Conservation (phyloP, 2,329 filamentous ascomycete species). For the Periconia sp. region DNA sequence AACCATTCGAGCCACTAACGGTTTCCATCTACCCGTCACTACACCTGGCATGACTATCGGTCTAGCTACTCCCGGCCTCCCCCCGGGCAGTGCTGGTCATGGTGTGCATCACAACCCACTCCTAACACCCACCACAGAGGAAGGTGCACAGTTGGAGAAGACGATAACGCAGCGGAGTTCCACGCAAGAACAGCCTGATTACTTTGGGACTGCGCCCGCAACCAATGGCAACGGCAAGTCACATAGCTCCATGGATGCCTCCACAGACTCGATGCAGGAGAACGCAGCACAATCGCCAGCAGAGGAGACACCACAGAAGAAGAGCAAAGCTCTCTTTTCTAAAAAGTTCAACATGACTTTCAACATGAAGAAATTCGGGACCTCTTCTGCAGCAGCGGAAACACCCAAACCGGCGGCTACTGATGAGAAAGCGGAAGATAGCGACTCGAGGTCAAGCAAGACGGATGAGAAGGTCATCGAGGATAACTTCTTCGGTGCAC, state of each 20-base stretch:
- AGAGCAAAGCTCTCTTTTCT: conserved; percentile 70
- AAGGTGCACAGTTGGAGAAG: conserved; percentile 59
- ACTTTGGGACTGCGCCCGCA: conserved; percentile 69
- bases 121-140: conserved; percentile 49
- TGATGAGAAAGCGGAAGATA: conserved; percentile 74
- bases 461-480: conserved; percentile 74
- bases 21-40: conserved; percentile 63
- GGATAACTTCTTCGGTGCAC: conserved; percentile 73
- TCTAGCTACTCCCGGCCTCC: conserved; percentile 68
- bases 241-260: conserved; percentile 29
- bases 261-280: conserved; percentile 36
- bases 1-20: conserved; percentile 64
- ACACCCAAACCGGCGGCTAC: conserved; percentile 72
- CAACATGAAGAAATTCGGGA: conserved; percentile 81
- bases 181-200: conserved; percentile 68
- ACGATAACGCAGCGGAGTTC: conserved; percentile 61
- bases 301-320: conserved; percentile 54
- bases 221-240: conserved; percentile 34
- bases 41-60: conserved; percentile 83
- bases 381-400: conserved; percentile 67
- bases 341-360: conserved; percentile 84
- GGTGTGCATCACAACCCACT: conserved; percentile 43
- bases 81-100: conserved; percentile 44
- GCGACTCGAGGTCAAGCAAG: conserved; percentile 64
- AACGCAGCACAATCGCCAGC: conserved; percentile 49